A percentile compares a stretch with the other conserved stretches of the same genome.
Evolutionary conservation across 306 rosid species (phyloP).

Genomic region (Pterocarpus santalinus): DNA sequence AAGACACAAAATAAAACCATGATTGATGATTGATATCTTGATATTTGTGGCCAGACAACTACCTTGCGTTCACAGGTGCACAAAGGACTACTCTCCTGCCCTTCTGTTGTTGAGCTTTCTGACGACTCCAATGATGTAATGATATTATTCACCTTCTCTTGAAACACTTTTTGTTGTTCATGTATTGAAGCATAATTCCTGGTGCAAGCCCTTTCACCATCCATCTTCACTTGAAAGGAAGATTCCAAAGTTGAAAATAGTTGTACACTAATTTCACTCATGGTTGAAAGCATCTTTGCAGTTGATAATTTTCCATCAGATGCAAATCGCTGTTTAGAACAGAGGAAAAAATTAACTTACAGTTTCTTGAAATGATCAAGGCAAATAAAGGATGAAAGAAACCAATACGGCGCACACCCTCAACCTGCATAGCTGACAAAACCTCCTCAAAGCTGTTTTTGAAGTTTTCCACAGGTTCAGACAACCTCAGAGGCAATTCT

Average conservation of each 20-base stretch:
- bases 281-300: slow-evolving; percentile 66
- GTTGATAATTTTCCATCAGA: slow-evolving; percentile 60
- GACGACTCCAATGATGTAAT: slow-evolving; percentile 65
- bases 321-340: slow-evolving; percentile 59
- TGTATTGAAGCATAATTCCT: slow-evolving; percentile 54
- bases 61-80: slow-evolving; percentile 75
- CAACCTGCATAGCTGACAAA: slow-evolving; percentile 75
- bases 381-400: slow-evolving; percentile 36
- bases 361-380: slow-evolving; percentile 32
- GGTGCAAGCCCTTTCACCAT: slow-evolving; percentile 45
- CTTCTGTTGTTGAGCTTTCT: slow-evolving; percentile 51
- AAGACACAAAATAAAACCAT: slow-evolving; percentile 56
- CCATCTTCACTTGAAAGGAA: slow-evolving; percentile 55
- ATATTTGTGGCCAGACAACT: slow-evolving; percentile 68
- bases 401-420: slow-evolving; percentile 31
- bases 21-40: slow-evolving; percentile 65
- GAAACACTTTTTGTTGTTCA: slow-evolving; percentile 62
- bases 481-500: slow-evolving; percentile 62
- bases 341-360: slow-evolving; percentile 29
- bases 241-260: slow-evolving; percentile 73
- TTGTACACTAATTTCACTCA: slow-evolving; percentile 68
- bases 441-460: slow-evolving; percentile 70
- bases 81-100: slow-evolving; percentile 48
- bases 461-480: slow-evolving; percentile 65
- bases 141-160: slow-evolving; percentile 64